Base-by-base conservation (phyloP, 140 eudicot genomes). In the Ambrosia hybrid region DNA sequence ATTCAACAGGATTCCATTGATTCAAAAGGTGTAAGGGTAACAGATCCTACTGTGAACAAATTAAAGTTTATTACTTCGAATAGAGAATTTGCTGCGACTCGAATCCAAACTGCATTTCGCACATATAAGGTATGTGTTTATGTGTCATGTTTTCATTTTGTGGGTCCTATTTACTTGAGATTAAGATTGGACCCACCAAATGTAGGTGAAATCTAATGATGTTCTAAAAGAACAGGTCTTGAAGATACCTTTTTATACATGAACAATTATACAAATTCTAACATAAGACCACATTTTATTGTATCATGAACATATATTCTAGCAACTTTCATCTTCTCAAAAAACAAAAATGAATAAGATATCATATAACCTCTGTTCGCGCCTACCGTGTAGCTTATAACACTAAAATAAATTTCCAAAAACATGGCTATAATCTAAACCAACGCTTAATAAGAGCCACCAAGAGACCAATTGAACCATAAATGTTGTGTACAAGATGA, bases 81-180 rank as follows among this genome's bases (percentile, higher is more conserved):
- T 12, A 61, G 71, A 53, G 65, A 68, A 38, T 11, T 64, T 41
- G 80, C 86, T 4, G 83, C 83, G 14, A 78, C 43, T 3, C 75
- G 62, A 57, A 82, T 82, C 62, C 86, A 82, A 75, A 74, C 75
- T 58, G 81, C 83, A 17, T 82, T 78, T 74, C 83, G 86, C 14
- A 78, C 81, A 33, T 74, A 82, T 21, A 82, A 78, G 86, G 86
- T 78, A 73, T 46, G 34, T 66, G 36, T 63, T 65, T 55, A 15
- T 60, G 15, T 21, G 6, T 70, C 30, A 1, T 17, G 5, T 70
- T 77, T 69, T n/a, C 7, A 0, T 51, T 39, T 57, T 4, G 38
- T 33, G 34, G 55, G 68, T 77, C 74, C 39, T 62, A 15, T 36
- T 33, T 30, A 26, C 48, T 8, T 37, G 17, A 5, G 62, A 51